Conservation (phyloP, 2,329 filamentous ascomycete species). For the Colletotrichum musae region DNA sequence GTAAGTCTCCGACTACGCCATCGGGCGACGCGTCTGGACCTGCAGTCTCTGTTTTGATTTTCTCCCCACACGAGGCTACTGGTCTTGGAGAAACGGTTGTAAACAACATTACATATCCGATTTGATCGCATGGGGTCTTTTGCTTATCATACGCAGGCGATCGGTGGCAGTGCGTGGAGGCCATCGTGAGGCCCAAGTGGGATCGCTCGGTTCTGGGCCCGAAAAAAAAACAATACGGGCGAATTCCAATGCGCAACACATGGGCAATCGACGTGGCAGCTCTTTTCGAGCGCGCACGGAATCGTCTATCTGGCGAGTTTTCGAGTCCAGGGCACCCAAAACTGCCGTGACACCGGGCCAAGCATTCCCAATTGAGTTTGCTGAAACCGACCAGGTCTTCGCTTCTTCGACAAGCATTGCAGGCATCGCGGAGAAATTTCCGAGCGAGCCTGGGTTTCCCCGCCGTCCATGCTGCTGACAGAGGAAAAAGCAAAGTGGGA, state of each 20-base stretch:
- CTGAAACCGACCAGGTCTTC: conserved; percentile 34
- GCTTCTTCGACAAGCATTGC: conserved; percentile 38
- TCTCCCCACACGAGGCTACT: not conserved
- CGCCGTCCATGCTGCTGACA: conserved; percentile 9
- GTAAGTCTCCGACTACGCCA: conserved; percentile 7
- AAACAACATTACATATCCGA: not conserved
- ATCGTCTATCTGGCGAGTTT: conserved; percentile 4
- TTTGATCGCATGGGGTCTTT: not conserved
- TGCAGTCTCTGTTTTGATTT: conserved; percentile 7
- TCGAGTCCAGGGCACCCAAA: conserved; percentile 21
- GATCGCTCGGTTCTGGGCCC: not conserved
- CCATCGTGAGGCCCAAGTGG: conserved; percentile 7
- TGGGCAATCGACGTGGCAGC: not conserved
- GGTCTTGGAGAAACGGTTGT: not conserved
- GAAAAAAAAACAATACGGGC: not conserved
- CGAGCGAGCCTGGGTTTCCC: conserved; percentile 24
- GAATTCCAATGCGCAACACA: conserved; percentile 12
- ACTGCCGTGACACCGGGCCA: conserved; percentile 38
- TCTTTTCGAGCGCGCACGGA: not conserved
- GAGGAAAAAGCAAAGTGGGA: not conserved
- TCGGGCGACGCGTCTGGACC: conserved; percentile 13
- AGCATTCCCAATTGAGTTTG: conserved; percentile 36
- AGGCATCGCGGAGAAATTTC: conserved; percentile 33
- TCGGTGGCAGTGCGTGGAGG: not conserved
- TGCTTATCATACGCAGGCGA: not conserved